Conservation (phyloP, 2,329 filamentous ascomycete species). For the Alternaria arbusti region DNA sequence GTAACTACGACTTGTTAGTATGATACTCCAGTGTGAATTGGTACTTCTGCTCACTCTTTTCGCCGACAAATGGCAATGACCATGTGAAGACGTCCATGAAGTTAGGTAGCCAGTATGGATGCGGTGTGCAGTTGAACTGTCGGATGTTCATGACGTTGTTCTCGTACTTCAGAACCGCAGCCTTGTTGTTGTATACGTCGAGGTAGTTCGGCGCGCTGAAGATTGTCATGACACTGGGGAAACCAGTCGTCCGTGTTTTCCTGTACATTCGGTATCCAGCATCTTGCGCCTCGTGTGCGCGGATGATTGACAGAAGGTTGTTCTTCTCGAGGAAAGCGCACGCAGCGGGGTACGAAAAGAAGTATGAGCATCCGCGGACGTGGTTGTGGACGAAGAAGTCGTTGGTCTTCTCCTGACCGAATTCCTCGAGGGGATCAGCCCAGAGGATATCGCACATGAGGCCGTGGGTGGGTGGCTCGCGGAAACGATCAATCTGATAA, state of each 20-base stretch:
- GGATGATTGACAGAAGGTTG: constrained; percentile 94
- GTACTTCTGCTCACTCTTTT: constrained; percentile 66
- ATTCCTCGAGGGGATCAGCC: constrained; percentile 97
- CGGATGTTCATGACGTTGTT: constrained; percentile 99
- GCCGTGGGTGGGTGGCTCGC: constrained; percentile 94
- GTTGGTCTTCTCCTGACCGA: constrained; percentile 97
- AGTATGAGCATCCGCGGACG: constrained; percentile 97
- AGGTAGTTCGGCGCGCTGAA: constrained; percentile 99
- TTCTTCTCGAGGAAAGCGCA: constrained; percentile 99
- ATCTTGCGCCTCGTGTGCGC: constrained; percentile 97
- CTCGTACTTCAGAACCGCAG: constrained; percentile 97
- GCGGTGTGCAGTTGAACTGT: constrained; percentile 99
- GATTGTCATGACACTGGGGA: constrained; percentile 99
- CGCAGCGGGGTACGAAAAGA: constrained; percentile 97
- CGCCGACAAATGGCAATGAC: constrained; percentile 97
- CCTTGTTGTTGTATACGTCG: constrained; percentile 99
- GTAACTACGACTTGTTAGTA: constrained; percentile 63
- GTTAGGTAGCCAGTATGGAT: constrained; percentile 99
- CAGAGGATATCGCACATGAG: constrained; percentile 99
- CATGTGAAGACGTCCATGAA: constrained; percentile 99
- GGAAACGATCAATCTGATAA: constrained; percentile 88
- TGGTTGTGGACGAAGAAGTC: constrained; percentile 99
- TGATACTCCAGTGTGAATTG: neutral
- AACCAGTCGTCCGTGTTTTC: constrained; percentile 96
- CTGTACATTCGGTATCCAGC: constrained; percentile 99